These are phyloP conservation scores for Ophiobolus disseminans DNA, from an alignment of 2,329 filamentous ascomycete species.

Conservation along the genomic window DNA sequence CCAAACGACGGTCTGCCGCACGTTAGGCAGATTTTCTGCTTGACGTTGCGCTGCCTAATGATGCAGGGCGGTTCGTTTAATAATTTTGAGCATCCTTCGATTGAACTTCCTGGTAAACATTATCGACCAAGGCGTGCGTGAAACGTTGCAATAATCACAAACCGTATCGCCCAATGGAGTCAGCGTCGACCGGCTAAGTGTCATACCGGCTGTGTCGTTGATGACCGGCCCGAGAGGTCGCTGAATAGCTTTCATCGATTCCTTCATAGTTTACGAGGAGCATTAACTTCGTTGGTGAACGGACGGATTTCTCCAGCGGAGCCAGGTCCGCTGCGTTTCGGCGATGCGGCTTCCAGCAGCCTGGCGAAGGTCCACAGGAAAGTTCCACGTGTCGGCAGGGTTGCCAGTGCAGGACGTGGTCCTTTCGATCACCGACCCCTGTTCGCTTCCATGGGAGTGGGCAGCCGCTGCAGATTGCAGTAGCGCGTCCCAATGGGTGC, in stretches of 20 bases:
- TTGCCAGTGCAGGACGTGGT: slow-evolving; percentile 38
- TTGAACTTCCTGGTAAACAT: slow-evolving; percentile 16
- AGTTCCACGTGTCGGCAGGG: slow-evolving; percentile 48
- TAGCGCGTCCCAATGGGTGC: slow-evolving; percentile 37
- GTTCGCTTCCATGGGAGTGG: slow-evolving; percentile 48
- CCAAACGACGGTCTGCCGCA: slow-evolving; percentile 17
- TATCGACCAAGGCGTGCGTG: slow-evolving; percentile 24
- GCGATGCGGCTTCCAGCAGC: slow-evolving; percentile 32
- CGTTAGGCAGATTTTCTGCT: slow-evolving; percentile 8
- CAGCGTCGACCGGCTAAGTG: slow-evolving; percentile 36
- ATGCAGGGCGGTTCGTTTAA: slow-evolving; percentile 10
- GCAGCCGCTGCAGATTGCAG: slow-evolving; percentile 45
- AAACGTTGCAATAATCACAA: slow-evolving; percentile 37
- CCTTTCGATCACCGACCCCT: slow-evolving; percentile 34
- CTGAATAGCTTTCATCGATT: not conserved
- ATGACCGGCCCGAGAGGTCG: slow-evolving; percentile 24
- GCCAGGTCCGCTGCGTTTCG: slow-evolving; percentile 18
- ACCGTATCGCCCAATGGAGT: slow-evolving; percentile 31
- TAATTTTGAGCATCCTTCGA: slow-evolving; percentile 21
- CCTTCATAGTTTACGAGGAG: slow-evolving; percentile 6
- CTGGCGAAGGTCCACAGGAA: slow-evolving; percentile 30
- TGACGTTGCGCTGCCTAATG: slow-evolving; percentile 18
- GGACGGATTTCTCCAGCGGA: slow-evolving; percentile 16
- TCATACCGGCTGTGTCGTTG: slow-evolving; percentile 24
- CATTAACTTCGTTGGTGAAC: slow-evolving; percentile 12